Evolutionary conservation across 768 basidiomycete species (phyloP).

Genomic region (Lactarius sanguifluus): DNA sequence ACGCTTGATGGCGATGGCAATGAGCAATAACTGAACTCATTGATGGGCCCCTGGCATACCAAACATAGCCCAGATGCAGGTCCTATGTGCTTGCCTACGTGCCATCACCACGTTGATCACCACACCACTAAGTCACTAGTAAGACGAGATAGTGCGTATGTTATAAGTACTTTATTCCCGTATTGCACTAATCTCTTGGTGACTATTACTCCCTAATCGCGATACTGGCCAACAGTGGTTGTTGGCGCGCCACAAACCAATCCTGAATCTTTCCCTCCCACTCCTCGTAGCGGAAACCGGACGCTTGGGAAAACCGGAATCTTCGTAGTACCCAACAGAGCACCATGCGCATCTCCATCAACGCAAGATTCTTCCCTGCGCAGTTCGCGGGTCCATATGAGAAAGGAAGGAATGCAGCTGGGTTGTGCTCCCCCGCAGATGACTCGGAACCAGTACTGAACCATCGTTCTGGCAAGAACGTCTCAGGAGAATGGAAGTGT

Average conservation of each 20-base stretch:
- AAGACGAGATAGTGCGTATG: too few species aligned
- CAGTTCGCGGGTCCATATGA: constrained; percentile 31
- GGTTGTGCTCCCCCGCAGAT: constrained; percentile 8
- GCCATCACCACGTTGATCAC: too few species aligned
- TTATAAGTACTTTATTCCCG: too few species aligned
- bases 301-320: constrained; percentile 17
- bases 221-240: not conserved
- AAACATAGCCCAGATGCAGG: too few species aligned
- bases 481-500: not conserved
- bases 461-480: constrained; percentile 17
- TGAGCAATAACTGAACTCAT: too few species aligned
- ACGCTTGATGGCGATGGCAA: too few species aligned
- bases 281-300: not conserved
- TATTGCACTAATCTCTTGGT: not conserved
- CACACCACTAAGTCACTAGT: too few species aligned
- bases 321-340: constrained; percentile 3
- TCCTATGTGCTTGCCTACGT: too few species aligned
- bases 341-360: constrained; percentile 21
- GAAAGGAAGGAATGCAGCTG: constrained; percentile 28
- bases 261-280: constrained; percentile 11
- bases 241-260: not conserved
- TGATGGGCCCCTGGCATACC: too few species aligned
- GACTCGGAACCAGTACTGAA: not conserved
- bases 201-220: not conserved
- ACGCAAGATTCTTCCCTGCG: constrained; percentile 31